phyloP scores from a whole-genome alignment of 2,329 filamentous ascomycete species.

The Mariannaea elegans region DNA sequence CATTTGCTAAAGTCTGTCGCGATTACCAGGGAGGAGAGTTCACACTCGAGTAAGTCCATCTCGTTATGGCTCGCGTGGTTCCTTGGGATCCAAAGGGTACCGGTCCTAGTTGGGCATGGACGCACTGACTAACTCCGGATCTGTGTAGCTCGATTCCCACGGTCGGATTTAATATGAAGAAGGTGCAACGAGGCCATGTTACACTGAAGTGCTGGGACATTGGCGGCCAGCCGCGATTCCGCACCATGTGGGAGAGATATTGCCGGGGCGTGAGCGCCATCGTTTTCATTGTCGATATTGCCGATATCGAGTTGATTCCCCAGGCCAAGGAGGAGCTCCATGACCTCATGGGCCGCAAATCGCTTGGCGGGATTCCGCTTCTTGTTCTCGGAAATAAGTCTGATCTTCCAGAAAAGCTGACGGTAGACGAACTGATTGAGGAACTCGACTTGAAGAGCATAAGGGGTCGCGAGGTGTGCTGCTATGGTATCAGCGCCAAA shows the following conservation, averaged over 20 bases:
- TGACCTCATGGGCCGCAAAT: constrained; percentile 83
- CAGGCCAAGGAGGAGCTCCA: constrained; percentile 93
- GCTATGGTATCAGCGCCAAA: constrained; percentile 98
- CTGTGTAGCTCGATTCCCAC: constrained; percentile 90
- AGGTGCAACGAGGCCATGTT: constrained; percentile 96
- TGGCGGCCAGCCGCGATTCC: constrained; percentile 94
- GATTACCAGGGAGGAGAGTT: constrained; percentile 87
- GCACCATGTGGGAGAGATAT: constrained; percentile 99
- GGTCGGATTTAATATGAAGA: constrained; percentile 99
- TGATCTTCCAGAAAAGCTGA: constrained; percentile 88
- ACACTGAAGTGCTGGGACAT: constrained; percentile 99
- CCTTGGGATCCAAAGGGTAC: constrained; percentile 5
- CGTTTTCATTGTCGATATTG: constrained; percentile 97
- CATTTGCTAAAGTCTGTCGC: constrained; percentile 32
- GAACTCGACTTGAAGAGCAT: constrained; percentile 89
- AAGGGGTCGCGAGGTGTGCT: constrained; percentile 92
- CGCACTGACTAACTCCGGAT: constrained; percentile 49
- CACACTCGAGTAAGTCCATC: constrained; percentile 86
- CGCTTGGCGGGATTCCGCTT: constrained; percentile 88
- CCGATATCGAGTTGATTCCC: constrained; percentile 81
- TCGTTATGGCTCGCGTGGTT: constrained; percentile 25
- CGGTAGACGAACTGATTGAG: constrained; percentile 95
- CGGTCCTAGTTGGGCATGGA: constrained; percentile 4
- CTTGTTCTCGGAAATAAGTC: constrained; percentile 98
- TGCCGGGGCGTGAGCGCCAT: constrained; percentile 98